Base-by-base conservation (phyloP, 1,284 basidiomycete species). In the Pseudozyma tsukubaensis region DNA sequence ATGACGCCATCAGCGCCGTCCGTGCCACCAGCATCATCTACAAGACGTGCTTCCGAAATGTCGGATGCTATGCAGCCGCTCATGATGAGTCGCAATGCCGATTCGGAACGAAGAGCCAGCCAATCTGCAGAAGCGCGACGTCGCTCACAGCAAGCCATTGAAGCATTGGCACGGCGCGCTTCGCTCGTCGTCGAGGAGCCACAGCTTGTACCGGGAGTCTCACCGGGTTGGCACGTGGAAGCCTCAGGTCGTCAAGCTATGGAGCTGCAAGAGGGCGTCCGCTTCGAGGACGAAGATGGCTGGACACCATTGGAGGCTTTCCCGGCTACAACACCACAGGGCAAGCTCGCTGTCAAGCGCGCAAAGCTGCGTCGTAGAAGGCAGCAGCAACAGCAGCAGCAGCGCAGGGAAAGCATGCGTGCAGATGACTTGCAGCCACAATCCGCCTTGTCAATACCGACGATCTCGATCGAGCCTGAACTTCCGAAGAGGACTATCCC, bases 201-300 rank as follows among this genome's bases (percentile, higher is more conserved):
- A 1, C 67, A 66, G 18, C 49, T 68, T 3, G 64, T 75, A 12
- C 68, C 72, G 18, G 72, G 75, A 10, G 75, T 77, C 1, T 74
- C 72, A n/a, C 76, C 76, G 4, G 76, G 76, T 60, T 77, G 76
- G 76, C 76, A 77, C 19, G 72, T 77, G 11, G 74, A 68, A 42
- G 68, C 72, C 14, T 59, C 63, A 16, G 72, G 72, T 57, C 49
- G 50, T n/a, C 72, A 72, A 37, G 72, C 72, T 47, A 75, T 75
- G 72, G 67, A 71, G 43, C 48, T 75, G 32, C 72, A 75, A 39
- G 68, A 67, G 16, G 72, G 72, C 42, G 42, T 72, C 12, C 69
- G 69, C 7, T 60, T 52, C 53, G 40, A 61, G 19, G 74, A 76
- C 43, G 74, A 76, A 19, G 70, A 69, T n/a, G 74, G 74, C 29